Evolutionary conservation across 2,329 filamentous ascomycete genomes (phyloP).

Genomic region (Lecanicillium sp.): DNA sequence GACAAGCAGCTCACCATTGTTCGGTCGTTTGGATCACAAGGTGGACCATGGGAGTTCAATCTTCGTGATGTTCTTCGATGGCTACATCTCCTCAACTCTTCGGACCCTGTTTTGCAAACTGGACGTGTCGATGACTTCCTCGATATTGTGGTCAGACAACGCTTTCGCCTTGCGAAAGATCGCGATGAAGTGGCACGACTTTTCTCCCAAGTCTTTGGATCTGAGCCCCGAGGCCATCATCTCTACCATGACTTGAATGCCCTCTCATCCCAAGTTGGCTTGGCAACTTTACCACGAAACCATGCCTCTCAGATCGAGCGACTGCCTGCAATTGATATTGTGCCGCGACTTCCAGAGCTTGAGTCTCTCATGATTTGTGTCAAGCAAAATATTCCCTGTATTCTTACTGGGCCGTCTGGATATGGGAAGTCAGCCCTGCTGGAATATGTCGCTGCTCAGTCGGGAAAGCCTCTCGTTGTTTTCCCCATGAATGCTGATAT

Average conservation of each 20-base stretch:
- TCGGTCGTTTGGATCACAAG: conserved; percentile 50
- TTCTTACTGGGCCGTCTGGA: conserved; percentile 77
- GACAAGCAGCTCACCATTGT: conserved; percentile 60
- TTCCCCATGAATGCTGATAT: conserved; percentile 92
- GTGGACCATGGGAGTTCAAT: conserved; percentile 93
- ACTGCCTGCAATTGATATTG: conserved; percentile 41
- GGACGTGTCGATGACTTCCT: conserved; percentile 65
- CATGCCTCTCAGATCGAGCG: conserved; percentile 39
- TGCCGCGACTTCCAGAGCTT: conserved; percentile 58
- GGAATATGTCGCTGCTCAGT: conserved; percentile 68
- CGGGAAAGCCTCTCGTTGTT: conserved; percentile 68
- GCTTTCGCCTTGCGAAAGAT: conserved; percentile 71
- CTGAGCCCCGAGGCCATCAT: conserved; percentile 45
- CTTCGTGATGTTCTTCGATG: conserved; percentile 83
- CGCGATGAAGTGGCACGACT: conserved; percentile 55
- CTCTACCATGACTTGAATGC: conserved; percentile 64
- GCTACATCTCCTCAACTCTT: conserved; percentile 54
- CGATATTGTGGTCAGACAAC: conserved; percentile 73
- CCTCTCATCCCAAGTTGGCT: conserved; percentile 66
- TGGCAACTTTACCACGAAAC: conserved; percentile 61
- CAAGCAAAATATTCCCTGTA: conserved; percentile 78
- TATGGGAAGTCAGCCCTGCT: conserved; percentile 80
- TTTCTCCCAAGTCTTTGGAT: conserved; percentile 56
- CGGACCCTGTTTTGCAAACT: conserved; percentile 51
- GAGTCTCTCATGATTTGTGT: conserved; percentile 85